Base-by-base conservation (phyloP, 2,329 filamentous ascomycete genomes). In the Colletotrichum coccodes region DNA sequence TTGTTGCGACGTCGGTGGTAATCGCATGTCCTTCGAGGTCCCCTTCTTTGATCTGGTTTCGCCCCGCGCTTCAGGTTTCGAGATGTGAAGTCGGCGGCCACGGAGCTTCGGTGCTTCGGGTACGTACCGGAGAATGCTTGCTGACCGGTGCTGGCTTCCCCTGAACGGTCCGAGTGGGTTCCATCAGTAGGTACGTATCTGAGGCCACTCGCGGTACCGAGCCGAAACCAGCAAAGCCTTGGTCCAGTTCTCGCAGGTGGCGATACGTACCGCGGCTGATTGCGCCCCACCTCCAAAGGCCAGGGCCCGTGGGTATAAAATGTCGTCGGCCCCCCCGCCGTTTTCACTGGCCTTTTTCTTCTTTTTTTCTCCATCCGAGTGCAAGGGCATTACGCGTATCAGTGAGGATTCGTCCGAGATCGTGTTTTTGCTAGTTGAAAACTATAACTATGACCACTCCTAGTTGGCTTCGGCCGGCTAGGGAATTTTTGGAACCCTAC, bases 401-500 rank as follows among this genome's bases (percentile, higher is more conserved):
- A 91, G 90, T 94, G 92, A 94, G 90, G 92, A 93, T 91, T 90
- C 88, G 90, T 94, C 92, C 89, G 92, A 94, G 91, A 89, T 89
- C 87, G 88, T 88, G 87, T 93, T 93, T 92, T 93, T 94, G 92
- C 92, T 94, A 92, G 91, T 93, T 93, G 91, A 92, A 92, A 93
- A 92, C 91, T 93, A 92, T 85, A 86, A 85, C 86, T 60, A 88
- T 92, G 91, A 93, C 91, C 86, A 86, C 92, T 94, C 85, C 85
- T 86, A 83, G 76, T 87, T 88, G 89, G 90, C 87, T 88, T 86
- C 85, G 84, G 87, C 85, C 87, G 87, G 88, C 83, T 84, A 87
- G 86, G 91, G 92, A 94, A 94, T 94, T 91, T 94, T 94, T 94
- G 91, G 83, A 87, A 85, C 76, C 76, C 38, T 58, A 38, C n/a